phyloP scores from a whole-genome alignment of 2,329 filamentous ascomycete genomes.

The Blumeria graminis region DNA sequence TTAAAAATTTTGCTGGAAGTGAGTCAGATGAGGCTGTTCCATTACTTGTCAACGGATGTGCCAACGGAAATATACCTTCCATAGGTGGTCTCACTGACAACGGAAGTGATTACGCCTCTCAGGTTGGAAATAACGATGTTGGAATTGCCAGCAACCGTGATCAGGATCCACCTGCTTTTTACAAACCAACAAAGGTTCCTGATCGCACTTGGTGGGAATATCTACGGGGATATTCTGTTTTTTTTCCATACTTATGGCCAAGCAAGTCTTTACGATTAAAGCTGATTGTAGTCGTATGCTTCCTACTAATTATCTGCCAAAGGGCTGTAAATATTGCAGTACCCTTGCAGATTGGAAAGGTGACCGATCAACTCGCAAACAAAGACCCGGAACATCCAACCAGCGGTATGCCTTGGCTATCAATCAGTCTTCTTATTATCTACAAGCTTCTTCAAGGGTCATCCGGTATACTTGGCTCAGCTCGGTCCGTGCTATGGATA shows the following conservation, averaged over 20 bases:
- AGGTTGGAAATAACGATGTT: not conserved
- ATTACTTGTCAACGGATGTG: constrained; percentile 25
- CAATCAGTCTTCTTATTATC: constrained; percentile 52
- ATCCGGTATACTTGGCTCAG: constrained; percentile 64
- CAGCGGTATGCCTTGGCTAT: constrained; percentile 36
- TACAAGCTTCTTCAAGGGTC: constrained; percentile 68
- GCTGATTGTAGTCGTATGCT: constrained; percentile 58
- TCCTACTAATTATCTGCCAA: constrained; percentile 55
- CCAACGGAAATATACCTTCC: constrained; percentile 9
- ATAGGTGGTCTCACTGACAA: constrained; percentile 14
- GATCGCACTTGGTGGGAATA: constrained; percentile 94
- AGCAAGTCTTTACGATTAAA: constrained; percentile 55
- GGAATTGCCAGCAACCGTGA: constrained; percentile 14
- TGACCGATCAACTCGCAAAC: constrained; percentile 48
- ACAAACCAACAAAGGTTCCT: constrained; percentile 64
- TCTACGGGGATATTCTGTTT: constrained; percentile 69
- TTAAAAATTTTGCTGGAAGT: constrained; percentile 3
- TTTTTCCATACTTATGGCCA: constrained; percentile 95
- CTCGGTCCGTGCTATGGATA: constrained; percentile 75
- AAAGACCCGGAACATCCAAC: constrained; percentile 20
- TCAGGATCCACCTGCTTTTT: constrained; percentile 51
- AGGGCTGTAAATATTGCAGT: constrained; percentile 70
- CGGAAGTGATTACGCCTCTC: constrained; percentile 16
- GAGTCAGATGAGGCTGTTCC: constrained; percentile 32
- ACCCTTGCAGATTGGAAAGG: constrained; percentile 53